Evolutionary conservation across 805 yeast genomes (phyloP).

Genomic region (Spathaspora passalidarum): DNA sequence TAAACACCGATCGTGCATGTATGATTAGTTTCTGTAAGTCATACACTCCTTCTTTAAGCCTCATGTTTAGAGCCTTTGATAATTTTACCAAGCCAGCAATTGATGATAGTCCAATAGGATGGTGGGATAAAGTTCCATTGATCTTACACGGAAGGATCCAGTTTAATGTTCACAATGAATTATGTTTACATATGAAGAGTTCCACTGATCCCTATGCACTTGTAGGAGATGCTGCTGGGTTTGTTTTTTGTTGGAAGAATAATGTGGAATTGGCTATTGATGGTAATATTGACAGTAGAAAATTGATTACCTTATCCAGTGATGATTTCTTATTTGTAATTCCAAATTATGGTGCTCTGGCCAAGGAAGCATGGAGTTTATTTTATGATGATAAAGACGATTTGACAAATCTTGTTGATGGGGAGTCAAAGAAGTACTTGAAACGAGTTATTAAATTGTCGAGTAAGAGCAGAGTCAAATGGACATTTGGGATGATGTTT

Average conservation of each 20-base stretch:
- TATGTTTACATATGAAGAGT: slow-evolving; percentile 63
- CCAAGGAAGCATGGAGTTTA: slow-evolving; percentile 37
- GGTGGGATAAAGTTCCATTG: slow-evolving; percentile 55
- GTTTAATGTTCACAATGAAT: slow-evolving; percentile 48
- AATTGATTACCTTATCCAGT: slow-evolving; percentile 53
- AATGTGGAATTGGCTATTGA: slow-evolving; percentile 50
- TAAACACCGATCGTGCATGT: slow-evolving; percentile 47
- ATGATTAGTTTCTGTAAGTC: slow-evolving; percentile 64
- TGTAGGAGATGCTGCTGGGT: slow-evolving; percentile 58
- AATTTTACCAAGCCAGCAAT: slow-evolving; percentile 44
- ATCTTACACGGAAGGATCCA: slow-evolving; percentile 51
- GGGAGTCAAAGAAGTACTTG: slow-evolving; percentile 29
- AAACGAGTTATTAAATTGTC: slow-evolving; percentile 54
- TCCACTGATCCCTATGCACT: slow-evolving; percentile 57
- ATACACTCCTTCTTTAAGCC: slow-evolving; percentile 55
- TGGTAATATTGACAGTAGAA: slow-evolving; percentile 46
- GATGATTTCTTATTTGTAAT: slow-evolving; percentile 55
- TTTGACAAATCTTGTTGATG: slow-evolving; percentile 18
- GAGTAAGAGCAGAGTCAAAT: slow-evolving; percentile 60
- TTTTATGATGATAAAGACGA: slow-evolving; percentile 24
- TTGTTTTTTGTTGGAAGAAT: slow-evolving; percentile 63
- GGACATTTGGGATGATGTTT: slow-evolving; percentile 74
- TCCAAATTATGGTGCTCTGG: slow-evolving; percentile 45
- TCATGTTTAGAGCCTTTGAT: slow-evolving; percentile 42
- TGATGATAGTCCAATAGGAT: slow-evolving; percentile 44